Percentiles rank a stretch among this genome's conserved stretches.
Conservation (phyloP, 2,329 filamentous ascomycete species). For the Phaeoacremonium minimum region DNA sequence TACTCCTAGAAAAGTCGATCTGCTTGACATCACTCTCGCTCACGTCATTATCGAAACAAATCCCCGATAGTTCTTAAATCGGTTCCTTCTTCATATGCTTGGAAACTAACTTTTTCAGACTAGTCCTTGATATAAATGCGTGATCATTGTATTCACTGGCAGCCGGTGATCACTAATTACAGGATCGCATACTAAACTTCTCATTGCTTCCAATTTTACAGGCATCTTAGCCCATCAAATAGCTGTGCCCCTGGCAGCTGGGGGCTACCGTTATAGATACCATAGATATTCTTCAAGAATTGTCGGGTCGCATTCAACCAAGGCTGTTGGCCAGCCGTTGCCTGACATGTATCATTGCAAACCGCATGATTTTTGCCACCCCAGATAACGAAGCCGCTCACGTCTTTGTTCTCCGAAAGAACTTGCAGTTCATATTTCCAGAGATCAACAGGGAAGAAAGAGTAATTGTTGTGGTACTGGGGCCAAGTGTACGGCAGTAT, state of each 20-base stretch:
- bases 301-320: slow-evolving; percentile 3
- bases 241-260: background rate
- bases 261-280: background rate
- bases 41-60: too few relatives aligned
- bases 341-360: slow-evolving; percentile 5
- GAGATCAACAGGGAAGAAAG: background rate
- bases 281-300: background rate
- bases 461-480: background rate
- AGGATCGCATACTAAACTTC: too few relatives aligned
- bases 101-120: too few relatives aligned
- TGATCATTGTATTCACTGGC: too few relatives aligned
- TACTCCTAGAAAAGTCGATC: too few relatives aligned
- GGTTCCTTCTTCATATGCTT: too few relatives aligned
- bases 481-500: slow-evolving; percentile 2
- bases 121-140: too few relatives aligned
- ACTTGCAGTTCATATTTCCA: background rate
- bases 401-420: background rate
- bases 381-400: slow-evolving; percentile 6
- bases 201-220: too few relatives aligned
- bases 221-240: background rate
- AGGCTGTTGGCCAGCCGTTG: slow-evolving; percentile 2
- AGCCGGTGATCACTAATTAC: too few relatives aligned
- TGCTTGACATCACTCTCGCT: too few relatives aligned
- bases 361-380: slow-evolving; percentile 7
- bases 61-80: too few relatives aligned